Conservation (phyloP, 176 grass and related monocot species). For the Aegilops longissima region DNA sequence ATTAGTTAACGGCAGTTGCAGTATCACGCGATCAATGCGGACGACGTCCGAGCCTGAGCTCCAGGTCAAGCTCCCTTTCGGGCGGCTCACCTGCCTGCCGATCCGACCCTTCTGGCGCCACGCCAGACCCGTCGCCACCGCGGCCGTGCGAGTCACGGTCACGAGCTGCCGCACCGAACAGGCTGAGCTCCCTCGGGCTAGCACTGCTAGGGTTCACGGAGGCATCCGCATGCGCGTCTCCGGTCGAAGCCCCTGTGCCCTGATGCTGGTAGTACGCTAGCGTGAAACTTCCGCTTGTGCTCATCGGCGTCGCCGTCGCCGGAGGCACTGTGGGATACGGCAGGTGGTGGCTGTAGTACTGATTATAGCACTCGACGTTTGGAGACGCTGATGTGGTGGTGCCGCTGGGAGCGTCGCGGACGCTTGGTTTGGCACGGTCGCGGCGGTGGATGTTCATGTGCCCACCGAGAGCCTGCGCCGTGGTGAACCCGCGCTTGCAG, state of each 20-base stretch:
- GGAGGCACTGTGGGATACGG: not conserved
- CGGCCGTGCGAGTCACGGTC: slow-evolving; percentile 20
- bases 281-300: slow-evolving; percentile 24
- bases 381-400: not conserved
- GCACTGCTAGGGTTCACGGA: slow-evolving; percentile 25
- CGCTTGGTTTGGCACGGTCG: slow-evolving; percentile 26
- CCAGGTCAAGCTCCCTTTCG: slow-evolving; percentile 57
- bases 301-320: not conserved
- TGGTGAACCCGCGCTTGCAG: slow-evolving; percentile 76
- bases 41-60: slow-evolving; percentile 60
- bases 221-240: not conserved
- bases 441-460: slow-evolving; percentile 82
- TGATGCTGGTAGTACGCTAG: slow-evolving; percentile 20
- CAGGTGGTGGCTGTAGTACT: slow-evolving; percentile 20
- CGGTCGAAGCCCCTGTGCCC: not conserved
- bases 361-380: slow-evolving; percentile 20
- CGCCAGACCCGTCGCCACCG: not conserved
- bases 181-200: slow-evolving; percentile 38
- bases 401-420: not conserved
- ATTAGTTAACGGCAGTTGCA: not conserved
- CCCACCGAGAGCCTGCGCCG: slow-evolving; percentile 63
- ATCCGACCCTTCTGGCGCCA: not conserved
- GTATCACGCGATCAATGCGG: slow-evolving; percentile 50
- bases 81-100: slow-evolving; percentile 19
- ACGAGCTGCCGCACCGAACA: slow-evolving; percentile 25